These are phyloP conservation scores for Aspergillus calidoustus DNA, from an alignment of 2,329 filamentous ascomycete genomes.

Conservation along the genomic window DNA sequence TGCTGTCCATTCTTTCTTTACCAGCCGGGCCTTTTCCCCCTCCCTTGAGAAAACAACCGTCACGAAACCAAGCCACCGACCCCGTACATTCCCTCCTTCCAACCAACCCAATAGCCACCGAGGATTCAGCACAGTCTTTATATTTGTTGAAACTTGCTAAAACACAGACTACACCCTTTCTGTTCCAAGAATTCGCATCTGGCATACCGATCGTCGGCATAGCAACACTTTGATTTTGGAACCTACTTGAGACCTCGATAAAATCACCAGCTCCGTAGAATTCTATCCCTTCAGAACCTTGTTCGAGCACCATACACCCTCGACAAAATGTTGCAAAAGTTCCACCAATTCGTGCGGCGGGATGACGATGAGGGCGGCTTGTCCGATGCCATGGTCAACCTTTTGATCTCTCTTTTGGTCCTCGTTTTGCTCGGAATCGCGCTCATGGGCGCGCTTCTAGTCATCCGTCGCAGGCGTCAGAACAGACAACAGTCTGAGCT, in stretches of 20 bases:
- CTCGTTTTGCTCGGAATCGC: conserved; percentile 74
- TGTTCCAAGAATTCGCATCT: background rate
- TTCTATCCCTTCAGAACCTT: background rate
- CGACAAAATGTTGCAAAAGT: conserved; percentile 34
- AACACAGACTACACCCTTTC: conserved; percentile 1
- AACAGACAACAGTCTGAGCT: conserved; percentile 56
- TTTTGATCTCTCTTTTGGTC: conserved; percentile 78
- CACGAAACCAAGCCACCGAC: conserved; percentile 24
- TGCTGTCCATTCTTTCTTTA: conserved; percentile 54
- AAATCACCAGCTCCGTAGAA: conserved; percentile 9
- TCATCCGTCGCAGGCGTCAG: conserved; percentile 71
- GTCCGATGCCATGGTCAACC: conserved; percentile 68
- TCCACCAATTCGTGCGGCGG: conserved; percentile 57
- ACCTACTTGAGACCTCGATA: conserved; percentile 16
- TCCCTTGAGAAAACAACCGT: conserved; percentile 23
- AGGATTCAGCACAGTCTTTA: conserved; percentile 1
- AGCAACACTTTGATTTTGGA: conserved; percentile 19
- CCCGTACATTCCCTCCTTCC: conserved; percentile 27
- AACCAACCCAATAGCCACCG: conserved; percentile 9
- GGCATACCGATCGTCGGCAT: conserved; percentile 8
- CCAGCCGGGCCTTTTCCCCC: conserved; percentile 21
- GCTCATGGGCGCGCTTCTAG: conserved; percentile 69
- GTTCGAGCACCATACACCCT: background rate
- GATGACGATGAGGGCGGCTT: conserved; percentile 54
- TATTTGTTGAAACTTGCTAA: background rate